Evolutionary conservation across 208 protist genomes (phyloP).

Genomic region (Trypanosoma lewisi): DNA sequence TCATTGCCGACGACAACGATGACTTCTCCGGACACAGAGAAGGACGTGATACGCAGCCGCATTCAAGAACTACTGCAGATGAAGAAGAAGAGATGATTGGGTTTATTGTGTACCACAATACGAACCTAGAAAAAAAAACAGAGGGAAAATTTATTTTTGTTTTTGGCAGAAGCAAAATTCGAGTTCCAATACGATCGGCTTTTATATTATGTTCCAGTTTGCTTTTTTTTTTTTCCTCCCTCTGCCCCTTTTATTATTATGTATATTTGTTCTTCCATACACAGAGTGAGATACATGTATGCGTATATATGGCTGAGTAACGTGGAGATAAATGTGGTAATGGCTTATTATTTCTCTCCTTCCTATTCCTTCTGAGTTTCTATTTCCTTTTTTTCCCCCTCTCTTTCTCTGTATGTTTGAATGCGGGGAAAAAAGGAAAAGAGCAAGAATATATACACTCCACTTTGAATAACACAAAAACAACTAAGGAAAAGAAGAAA

Average conservation of each 20-base stretch:
- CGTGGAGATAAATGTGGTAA: not conserved
- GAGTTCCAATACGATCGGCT: not conserved
- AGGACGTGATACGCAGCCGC: constrained; percentile 19
- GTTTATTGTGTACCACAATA: too few relatives aligned
- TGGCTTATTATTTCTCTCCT: not conserved
- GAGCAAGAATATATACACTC: too few relatives aligned
- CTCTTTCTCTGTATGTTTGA: too few relatives aligned
- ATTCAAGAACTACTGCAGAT: constrained; percentile 30
- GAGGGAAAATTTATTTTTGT: not conserved
- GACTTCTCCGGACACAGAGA: constrained; percentile 8
- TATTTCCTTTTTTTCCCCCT: not conserved
- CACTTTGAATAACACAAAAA: not conserved
- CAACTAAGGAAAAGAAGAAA: constrained; percentile 13
- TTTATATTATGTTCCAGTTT: not conserved
- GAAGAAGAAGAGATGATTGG: constrained; percentile 17
- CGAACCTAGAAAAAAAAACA: not conserved
- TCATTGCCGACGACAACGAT: not conserved
- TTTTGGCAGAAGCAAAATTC: not conserved
- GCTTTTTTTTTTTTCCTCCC: constrained; percentile 21
- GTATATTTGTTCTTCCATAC: not conserved
- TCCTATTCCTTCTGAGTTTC: not conserved
- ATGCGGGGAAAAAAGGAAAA: too few relatives aligned
- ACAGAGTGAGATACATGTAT: constrained; percentile 20
- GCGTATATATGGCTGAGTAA: constrained; percentile 4
- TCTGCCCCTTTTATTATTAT: not conserved